These are phyloP conservation scores for Vitis cinerea DNA, from an alignment of 164 flowering plant species.

Conservation along the genomic window DNA sequence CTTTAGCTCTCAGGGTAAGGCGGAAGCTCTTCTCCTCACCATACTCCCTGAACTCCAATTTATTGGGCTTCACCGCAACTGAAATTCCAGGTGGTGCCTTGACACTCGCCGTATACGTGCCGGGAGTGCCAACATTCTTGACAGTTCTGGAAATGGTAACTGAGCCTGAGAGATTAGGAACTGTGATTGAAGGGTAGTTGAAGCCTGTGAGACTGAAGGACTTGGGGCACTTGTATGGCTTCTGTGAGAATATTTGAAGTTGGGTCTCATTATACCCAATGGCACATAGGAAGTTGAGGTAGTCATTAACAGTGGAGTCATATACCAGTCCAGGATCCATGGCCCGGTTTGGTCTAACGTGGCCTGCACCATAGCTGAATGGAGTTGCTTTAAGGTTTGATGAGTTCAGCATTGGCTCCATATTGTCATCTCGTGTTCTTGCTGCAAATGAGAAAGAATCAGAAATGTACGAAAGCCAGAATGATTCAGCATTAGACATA, in stretches of 20 bases:
- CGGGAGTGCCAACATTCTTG: constrained; percentile 68
- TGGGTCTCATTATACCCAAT: constrained; percentile 28
- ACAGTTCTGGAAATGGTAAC: constrained; percentile 32
- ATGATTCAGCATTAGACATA: not conserved
- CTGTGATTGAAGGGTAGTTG: constrained; percentile 52
- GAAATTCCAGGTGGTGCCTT: constrained; percentile 39
- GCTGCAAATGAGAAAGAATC: constrained; percentile 31
- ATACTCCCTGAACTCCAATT: constrained; percentile 35
- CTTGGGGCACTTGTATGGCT: constrained; percentile 29
- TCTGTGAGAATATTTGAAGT: constrained; percentile 16
- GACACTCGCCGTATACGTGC: constrained; percentile 38
- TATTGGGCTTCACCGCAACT: constrained; percentile 41
- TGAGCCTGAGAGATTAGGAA: constrained; percentile 19
- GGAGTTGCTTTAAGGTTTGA: constrained; percentile 35
- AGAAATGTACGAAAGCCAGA: not conserved
- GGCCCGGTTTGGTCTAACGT: constrained; percentile 54
- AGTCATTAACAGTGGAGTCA: constrained; percentile 33
- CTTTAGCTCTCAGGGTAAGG: constrained; percentile 28
- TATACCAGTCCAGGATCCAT: constrained; percentile 70
- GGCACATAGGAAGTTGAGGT: constrained; percentile 46
- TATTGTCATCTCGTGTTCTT: constrained; percentile 30
- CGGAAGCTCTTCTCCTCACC: constrained; percentile 62
- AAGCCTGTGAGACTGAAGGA: constrained; percentile 15
- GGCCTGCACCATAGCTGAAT: constrained; percentile 64
- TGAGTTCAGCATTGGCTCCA: constrained; percentile 29